Evolutionary conservation across 2,329 filamentous ascomycete species (phyloP).

Genomic region (Metarhizium brunneum): DNA sequence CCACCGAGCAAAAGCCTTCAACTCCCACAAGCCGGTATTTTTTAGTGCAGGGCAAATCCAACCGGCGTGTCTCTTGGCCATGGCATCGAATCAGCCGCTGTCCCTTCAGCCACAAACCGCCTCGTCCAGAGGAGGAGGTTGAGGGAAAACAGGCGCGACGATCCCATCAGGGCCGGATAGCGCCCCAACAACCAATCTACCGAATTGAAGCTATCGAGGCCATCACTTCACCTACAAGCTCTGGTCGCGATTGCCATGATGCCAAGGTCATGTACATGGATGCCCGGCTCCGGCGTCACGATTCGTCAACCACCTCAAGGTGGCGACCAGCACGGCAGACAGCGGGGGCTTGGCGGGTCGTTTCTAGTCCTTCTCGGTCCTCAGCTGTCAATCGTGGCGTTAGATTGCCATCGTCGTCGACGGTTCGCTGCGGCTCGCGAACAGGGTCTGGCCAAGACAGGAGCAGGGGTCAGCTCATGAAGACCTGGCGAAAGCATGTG

Average conservation of each 20-base stretch:
- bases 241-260: neutral
- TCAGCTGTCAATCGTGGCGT: neutral
- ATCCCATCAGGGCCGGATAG: neutral
- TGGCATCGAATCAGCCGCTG: neutral
- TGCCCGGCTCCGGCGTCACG: neutral
- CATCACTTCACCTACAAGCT: too few relatives aligned
- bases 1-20: neutral
- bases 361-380: neutral
- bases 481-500: neutral
- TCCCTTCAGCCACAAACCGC: neutral
- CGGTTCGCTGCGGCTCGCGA: neutral
- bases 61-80: neutral
- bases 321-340: neutral
- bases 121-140: neutral
- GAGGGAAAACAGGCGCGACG: neutral
- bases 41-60: neutral
- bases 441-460: neutral
- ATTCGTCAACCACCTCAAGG: neutral
- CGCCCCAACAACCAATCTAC: neutral
- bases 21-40: neutral
- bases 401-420: neutral
- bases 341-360: neutral
- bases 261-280: neutral
- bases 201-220: neutral
- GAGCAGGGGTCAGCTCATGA: neutral